phyloP scores from a whole-genome alignment of 768 basidiomycete genomes.

The Suillus decipiens region DNA sequence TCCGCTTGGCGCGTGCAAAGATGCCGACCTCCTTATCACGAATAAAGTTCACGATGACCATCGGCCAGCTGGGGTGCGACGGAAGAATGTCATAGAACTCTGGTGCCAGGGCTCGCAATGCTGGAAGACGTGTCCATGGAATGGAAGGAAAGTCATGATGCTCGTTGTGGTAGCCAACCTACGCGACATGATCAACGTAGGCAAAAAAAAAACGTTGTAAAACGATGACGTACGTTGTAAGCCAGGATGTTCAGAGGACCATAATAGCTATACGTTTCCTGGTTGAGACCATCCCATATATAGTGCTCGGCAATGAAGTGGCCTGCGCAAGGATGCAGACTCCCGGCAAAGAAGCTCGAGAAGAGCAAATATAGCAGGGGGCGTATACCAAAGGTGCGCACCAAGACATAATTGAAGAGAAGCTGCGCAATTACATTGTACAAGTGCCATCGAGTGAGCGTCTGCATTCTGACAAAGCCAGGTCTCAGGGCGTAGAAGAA shows the following conservation, averaged over 20 bases:
- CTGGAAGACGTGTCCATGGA: constrained; percentile 91
- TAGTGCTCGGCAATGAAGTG: constrained; percentile 99
- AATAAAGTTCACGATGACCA: constrained; percentile 94
- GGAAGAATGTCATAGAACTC: constrained; percentile 92
- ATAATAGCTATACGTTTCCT: constrained; percentile 98
- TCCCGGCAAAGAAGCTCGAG: constrained; percentile 95
- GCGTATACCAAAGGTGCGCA: constrained; percentile 43
- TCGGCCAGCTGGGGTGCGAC: constrained; percentile 89
- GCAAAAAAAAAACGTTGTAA: background rate
- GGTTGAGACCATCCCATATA: constrained; percentile 86
- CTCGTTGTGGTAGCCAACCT: constrained; percentile 99
- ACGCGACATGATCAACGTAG: constrained; percentile 9
- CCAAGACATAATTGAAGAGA: constrained; percentile 68
- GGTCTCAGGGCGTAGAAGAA: constrained; percentile 97
- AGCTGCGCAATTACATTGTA: constrained; percentile 75
- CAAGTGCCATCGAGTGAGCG: constrained; percentile 80
- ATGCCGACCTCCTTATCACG: constrained; percentile 87
- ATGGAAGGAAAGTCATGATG: constrained; percentile 99
- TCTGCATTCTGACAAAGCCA: constrained; percentile 85
- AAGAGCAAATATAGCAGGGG: constrained; percentile 82
- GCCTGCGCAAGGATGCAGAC: constrained; percentile 91
- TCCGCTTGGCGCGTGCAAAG: constrained; percentile 83
- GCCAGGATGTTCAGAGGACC: constrained; percentile 87
- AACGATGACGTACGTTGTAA: constrained; percentile 77
- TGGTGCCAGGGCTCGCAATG: constrained; percentile 77